A percentile compares a stretch with the other conserved stretches of the same genome.
Conservation (phyloP, 306 rosid genomes). For the Trichosanthes truncata region DNA sequence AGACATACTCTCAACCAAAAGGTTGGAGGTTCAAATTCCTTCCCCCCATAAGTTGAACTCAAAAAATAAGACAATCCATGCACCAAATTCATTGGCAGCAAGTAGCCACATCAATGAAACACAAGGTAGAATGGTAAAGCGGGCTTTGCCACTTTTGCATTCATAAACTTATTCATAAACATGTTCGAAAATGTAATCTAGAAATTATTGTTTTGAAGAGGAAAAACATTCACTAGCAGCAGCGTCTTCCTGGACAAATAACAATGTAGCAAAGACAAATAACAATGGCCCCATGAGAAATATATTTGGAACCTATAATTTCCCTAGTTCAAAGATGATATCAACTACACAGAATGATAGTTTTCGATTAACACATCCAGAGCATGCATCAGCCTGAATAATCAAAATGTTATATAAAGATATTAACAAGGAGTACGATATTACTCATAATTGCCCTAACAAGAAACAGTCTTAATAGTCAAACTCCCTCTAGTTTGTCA, state of each 20-base stretch:
- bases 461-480: not conserved
- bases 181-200: not conserved
- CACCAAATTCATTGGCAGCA: not conserved
- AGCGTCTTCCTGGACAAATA: not conserved
- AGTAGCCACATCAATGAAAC: not conserved
- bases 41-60: too few species aligned
- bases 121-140: not conserved
- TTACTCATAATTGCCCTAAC: not conserved
- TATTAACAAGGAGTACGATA: not conserved
- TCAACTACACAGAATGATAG: not conserved
- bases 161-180: not conserved
- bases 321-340: not conserved
- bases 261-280: not conserved
- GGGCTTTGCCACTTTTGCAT: not conserved
- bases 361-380: not conserved
- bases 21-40: too few species aligned
- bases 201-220: not conserved
- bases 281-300: not conserved
- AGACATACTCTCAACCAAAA: too few species aligned
- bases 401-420: not conserved
- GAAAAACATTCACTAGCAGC: not conserved
- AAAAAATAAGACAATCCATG: not conserved
- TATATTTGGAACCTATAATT: not conserved
- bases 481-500: not conserved
- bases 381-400: not conserved